Evolutionary conservation across 371 early-diverging fungal genomes (phyloP).

Genomic region (Haplosporangium sp.): DNA sequence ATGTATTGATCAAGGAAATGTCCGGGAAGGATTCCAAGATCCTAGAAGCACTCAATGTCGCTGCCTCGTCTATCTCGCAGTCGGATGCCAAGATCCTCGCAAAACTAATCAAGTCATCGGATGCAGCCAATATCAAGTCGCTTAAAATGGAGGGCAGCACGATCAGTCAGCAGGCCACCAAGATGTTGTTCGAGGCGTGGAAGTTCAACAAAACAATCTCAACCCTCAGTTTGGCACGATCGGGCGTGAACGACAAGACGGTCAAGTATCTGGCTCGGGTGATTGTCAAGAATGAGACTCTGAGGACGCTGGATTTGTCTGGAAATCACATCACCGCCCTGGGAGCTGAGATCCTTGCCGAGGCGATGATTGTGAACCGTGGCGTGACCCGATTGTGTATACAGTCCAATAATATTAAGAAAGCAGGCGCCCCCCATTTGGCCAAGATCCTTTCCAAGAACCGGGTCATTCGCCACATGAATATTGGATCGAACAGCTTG

Average conservation of each 20-base stretch:
- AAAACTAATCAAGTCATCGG: slow-evolving; percentile 47
- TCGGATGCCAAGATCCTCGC: slow-evolving; percentile 51
- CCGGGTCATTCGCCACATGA: slow-evolving; percentile 50
- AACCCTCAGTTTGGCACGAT: slow-evolving; percentile 39
- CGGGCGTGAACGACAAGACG: slow-evolving; percentile 52
- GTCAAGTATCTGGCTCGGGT: slow-evolving; percentile 49
- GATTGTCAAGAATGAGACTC: slow-evolving; percentile 48
- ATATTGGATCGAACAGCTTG: slow-evolving; percentile 50
- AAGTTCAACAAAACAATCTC: slow-evolving; percentile 54
- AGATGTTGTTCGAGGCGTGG: slow-evolving; percentile 54
- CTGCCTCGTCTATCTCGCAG: slow-evolving; percentile 36
- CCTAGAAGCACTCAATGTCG: slow-evolving; percentile 44
- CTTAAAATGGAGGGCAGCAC: slow-evolving; percentile 51
- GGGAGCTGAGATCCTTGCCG: slow-evolving; percentile 41
- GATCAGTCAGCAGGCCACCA: slow-evolving; percentile 54
- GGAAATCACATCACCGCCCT: slow-evolving; percentile 44
- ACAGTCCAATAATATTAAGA: slow-evolving; percentile 49
- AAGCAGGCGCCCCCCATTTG: slow-evolving; percentile 39
- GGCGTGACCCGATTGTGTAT: slow-evolving; percentile 45
- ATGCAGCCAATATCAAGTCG: slow-evolving; percentile 52
- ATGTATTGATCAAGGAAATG: slow-evolving; percentile 42
- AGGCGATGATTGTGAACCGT: slow-evolving; percentile 48
- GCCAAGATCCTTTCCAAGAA: slow-evolving; percentile 48
- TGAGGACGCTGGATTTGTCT: slow-evolving; percentile 44
- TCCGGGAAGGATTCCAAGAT: slow-evolving; percentile 40